Conservation (phyloP, 345 rosid species). For the Euclidium syriacum region DNA sequence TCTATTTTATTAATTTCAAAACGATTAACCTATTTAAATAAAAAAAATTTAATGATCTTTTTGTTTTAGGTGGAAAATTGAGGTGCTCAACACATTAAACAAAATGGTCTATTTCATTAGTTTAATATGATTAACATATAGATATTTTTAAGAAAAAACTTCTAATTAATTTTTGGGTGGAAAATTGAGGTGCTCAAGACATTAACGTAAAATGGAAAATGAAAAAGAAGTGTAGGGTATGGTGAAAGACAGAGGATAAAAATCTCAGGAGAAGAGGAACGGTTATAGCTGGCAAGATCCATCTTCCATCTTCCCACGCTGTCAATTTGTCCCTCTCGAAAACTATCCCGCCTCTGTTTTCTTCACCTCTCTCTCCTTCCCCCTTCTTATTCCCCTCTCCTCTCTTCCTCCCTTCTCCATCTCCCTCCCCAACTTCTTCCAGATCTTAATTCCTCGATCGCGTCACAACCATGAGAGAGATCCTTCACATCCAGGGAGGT, state of each 20-base stretch:
- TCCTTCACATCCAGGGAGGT: conserved; percentile 91
- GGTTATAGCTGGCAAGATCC: conserved; percentile 28
- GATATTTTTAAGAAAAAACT: too few relatives aligned
- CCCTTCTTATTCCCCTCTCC: not conserved
- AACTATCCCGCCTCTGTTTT: conserved; percentile 30
- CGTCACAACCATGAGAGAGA: conserved; percentile 68
- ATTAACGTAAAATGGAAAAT: too few relatives aligned
- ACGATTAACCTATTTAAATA: too few relatives aligned
- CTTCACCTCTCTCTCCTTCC: conserved; percentile 12
- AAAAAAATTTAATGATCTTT: too few relatives aligned
- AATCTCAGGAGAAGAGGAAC: not conserved
- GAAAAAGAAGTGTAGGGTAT: not conserved
- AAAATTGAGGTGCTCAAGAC: too few relatives aligned
- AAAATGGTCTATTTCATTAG: too few relatives aligned
- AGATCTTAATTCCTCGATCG: not conserved
- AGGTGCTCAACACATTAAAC: too few relatives aligned
- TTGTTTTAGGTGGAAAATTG: too few relatives aligned
- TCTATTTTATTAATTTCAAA: too few relatives aligned
- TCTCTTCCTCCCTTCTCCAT: conserved; percentile 1
- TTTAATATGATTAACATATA: too few relatives aligned
- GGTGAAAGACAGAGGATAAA: not conserved
- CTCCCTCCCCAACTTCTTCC: not conserved
- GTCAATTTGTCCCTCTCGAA: conserved; percentile 21
- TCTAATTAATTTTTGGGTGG: too few relatives aligned
- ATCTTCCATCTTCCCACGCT: conserved; percentile 16